Conservation (phyloP, 225 moss, liverwort and hornwort species). For the Lunularia cruciata region DNA sequence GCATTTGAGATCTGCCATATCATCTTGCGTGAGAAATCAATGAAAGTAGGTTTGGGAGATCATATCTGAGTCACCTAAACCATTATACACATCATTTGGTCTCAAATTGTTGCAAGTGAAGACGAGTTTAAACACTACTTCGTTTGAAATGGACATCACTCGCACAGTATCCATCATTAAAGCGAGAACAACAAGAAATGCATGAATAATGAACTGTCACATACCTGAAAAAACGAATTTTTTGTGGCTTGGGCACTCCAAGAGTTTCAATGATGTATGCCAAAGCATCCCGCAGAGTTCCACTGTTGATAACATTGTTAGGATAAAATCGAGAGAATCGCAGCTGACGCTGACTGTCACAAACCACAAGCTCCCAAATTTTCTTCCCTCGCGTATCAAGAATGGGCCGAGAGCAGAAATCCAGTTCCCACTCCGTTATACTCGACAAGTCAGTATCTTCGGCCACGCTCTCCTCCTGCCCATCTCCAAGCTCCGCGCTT, state of each 20-base stretch:
- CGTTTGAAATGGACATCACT: no score
- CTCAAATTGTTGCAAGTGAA: no score
- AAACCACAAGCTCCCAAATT: conserved; percentile 95
- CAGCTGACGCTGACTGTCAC: conserved; percentile 82
- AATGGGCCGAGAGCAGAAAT: conserved; percentile 94
- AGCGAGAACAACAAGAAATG: not conserved
- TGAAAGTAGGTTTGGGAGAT: no score
- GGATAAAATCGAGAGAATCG: conserved; percentile 86
- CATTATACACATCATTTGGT: no score
- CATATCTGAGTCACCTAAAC: no score
- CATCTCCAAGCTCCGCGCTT: conserved; percentile 66
- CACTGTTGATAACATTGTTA: conserved; percentile 94
- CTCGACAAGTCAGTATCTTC: conserved; percentile 71
- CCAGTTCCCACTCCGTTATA: conserved; percentile 92
- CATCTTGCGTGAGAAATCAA: conserved; percentile 15
- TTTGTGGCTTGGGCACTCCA: conserved; percentile 83
- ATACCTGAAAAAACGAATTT: conserved; percentile 93
- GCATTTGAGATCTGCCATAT: conserved; percentile 90
- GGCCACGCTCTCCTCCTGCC: conserved; percentile 74
- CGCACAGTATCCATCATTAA: no score
- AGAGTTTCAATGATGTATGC: conserved; percentile 81
- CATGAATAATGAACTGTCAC: not conserved
- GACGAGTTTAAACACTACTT: no score
- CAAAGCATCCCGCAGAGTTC: conserved; percentile 82
- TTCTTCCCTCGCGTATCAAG: conserved; percentile 89